Evolutionary conservation across 2,329 filamentous ascomycete genomes (phyloP), one percentile per base, ranked within the genome.

Genomic region (Chaetomium globosum): DNA sequence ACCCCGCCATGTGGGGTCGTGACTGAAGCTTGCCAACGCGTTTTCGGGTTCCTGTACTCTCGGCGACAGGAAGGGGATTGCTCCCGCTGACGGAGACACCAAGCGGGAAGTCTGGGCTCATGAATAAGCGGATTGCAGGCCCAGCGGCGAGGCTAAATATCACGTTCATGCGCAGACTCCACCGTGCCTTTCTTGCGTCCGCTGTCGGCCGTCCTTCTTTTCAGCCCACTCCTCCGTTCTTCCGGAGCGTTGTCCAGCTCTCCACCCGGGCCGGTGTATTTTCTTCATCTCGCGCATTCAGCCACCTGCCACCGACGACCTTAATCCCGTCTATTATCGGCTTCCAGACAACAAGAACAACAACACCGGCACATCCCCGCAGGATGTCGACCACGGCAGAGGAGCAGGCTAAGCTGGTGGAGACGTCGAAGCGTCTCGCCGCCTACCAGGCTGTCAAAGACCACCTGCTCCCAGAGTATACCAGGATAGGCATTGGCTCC

Each of bases 401-500:
- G 53, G 69, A 74, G 59, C 71, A 74, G 64, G 73, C 72, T 13
- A 53, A 61, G 65, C 79, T 85, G 23, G 80, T 93, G 70, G 90
- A 94, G 77, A 80, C 83, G 43, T 90, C 91, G 67, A 95, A 95
- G 79, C 86, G 87, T 72, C 83, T 86, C 51, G 91, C 91, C 60
- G 91, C 90, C 68, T 87, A 84, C 77, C 87, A 85, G 71, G 91
- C 91, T 57, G 90, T 93, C 53, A 81, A 83, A 62, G 89, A 92
- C 67, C 87, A 93, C 78, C 89, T 93, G 73, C 81, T 82, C 63
- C 82, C 83, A 51, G 77, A 80, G 49, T 85, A 86, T 80, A 83
- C 80, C 63, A 88, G 86, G 74, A 82, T 93, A 70, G 91, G 91
- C 71, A 94, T 95, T 77, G 91, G 91, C 68, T 92, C 89, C 65